Conservation (phyloP, 1,284 basidiomycete genomes). For the Tilletia setariae region DNA sequence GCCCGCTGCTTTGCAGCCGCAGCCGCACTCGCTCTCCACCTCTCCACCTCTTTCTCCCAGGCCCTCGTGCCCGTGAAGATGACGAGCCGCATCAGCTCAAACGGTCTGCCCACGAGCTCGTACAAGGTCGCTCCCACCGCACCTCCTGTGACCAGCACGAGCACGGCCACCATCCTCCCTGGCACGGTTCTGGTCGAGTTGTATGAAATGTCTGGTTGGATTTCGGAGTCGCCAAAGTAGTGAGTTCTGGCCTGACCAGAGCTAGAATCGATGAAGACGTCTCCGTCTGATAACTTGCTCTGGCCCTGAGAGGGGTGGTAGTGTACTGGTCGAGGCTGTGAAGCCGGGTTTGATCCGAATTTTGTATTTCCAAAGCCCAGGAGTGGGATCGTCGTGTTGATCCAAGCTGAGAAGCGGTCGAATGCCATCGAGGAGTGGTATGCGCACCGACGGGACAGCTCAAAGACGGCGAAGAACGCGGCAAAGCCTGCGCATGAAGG, state of each 20-base stretch:
- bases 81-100: conserved; percentile 52
- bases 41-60: conserved; percentile 37
- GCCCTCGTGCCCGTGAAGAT: conserved; percentile 50
- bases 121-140: conserved; percentile 47
- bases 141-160: conserved; percentile 44
- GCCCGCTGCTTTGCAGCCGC: conserved; percentile 21
- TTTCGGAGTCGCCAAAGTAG: background rate
- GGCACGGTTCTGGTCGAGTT: conserved; percentile 43
- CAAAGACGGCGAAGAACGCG: conserved; percentile 56
- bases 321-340: too few relatives aligned
- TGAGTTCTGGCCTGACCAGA: background rate
- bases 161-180: conserved; percentile 40
- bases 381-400: conserved; percentile 22
- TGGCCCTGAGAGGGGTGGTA: too few relatives aligned
- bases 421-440: conserved; percentile 44
- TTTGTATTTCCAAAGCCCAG: conserved; percentile 7
- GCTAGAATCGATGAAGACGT: background rate
- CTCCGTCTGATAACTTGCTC: too few relatives aligned
- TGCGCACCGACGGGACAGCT: conserved; percentile 50
- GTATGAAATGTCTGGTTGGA: conserved; percentile 26
- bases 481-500: conserved; percentile 34
- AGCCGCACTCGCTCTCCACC: conserved; percentile 12
- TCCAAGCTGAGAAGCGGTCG: conserved; percentile 39
- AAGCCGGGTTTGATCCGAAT: too few relatives aligned
- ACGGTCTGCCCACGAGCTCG: conserved; percentile 52